phyloP scores from a whole-genome alignment of 1,139 yeast genomes.

The Yamadazyma dushanensis region DNA sequence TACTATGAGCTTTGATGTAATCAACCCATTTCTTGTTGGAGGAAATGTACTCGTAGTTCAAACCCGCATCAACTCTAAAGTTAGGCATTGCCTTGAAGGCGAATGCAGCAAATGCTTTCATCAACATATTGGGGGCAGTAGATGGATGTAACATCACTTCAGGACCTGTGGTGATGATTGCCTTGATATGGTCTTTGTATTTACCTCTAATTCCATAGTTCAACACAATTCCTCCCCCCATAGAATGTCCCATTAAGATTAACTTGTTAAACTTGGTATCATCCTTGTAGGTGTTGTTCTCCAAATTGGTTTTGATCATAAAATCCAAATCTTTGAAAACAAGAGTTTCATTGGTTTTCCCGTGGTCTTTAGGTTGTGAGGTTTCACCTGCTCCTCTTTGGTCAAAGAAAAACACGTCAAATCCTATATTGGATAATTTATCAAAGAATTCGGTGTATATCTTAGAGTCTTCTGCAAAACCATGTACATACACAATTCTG shows the following conservation, averaged over 20 bases:
- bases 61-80: constrained; percentile 54
- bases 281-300: constrained; percentile 15
- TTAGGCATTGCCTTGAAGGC: constrained; percentile 54
- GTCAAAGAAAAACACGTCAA: constrained; percentile 74
- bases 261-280: constrained; percentile 52
- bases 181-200: constrained; percentile 51
- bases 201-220: constrained; percentile 75
- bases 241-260: constrained; percentile 80
- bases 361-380: constrained; percentile 57
- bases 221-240: constrained; percentile 88
- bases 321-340: constrained; percentile 71
- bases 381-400: constrained; percentile 91
- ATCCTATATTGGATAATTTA: constrained; percentile 57
- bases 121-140: constrained; percentile 54
- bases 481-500: constrained; percentile 69
- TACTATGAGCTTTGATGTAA: constrained; percentile 40
- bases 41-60: constrained; percentile 57
- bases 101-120: constrained; percentile 47
- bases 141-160: constrained; percentile 58
- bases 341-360: constrained; percentile 64
- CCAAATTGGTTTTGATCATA: constrained; percentile 45
- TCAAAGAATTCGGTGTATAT: constrained; percentile 63
- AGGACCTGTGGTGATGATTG: constrained; percentile 68
- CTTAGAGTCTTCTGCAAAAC: constrained; percentile 69
- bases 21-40: constrained; percentile 50